Conservation (phyloP, 495 filamentous ascomycete species). For the Aspergillus panamensis region DNA sequence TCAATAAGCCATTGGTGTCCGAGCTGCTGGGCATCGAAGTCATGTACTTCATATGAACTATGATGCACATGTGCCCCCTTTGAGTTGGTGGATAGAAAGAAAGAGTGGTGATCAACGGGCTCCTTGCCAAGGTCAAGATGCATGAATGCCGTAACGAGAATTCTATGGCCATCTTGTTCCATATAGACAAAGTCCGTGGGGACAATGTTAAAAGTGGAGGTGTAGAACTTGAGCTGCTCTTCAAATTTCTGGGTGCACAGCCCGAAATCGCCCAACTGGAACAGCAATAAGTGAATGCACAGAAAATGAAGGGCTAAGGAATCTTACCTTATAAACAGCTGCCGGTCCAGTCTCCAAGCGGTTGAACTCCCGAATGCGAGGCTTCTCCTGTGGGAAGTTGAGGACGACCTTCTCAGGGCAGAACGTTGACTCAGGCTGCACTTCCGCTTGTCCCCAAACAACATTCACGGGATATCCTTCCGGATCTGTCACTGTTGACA, state of each 20-base stretch:
- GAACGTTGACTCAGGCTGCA: not conserved
- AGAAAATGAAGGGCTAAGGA: no score
- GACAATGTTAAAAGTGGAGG: conserved; percentile 62
- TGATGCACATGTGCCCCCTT: conserved; percentile 62
- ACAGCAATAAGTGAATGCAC: no score
- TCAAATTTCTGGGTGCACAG: conserved; percentile 59
- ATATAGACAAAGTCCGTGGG: conserved; percentile 41
- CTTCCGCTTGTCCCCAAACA: conserved; percentile 23
- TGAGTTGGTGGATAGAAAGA: conserved; percentile 60
- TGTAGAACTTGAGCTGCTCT: conserved; percentile 58
- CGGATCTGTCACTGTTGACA: conserved; percentile 29
- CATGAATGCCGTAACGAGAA: conserved; percentile 57
- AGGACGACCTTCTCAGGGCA: conserved; percentile 21
- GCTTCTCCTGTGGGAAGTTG: conserved; percentile 24
- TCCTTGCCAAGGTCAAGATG: conserved; percentile 61
- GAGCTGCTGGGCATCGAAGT: conserved; percentile 70
- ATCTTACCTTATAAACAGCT: not conserved
- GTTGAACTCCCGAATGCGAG: conserved; percentile 22
- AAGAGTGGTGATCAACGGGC: conserved; percentile 66
- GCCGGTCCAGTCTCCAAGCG: conserved; percentile 52
- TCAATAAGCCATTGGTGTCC: conserved; percentile 67
- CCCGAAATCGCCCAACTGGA: conserved; percentile 67
- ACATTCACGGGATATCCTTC: conserved; percentile 31
- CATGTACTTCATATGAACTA: conserved; percentile 68
- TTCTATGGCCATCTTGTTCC: conserved; percentile 22